Conservation (phyloP, 2,329 filamentous ascomycete species). For the Fusarium chaquense region DNA sequence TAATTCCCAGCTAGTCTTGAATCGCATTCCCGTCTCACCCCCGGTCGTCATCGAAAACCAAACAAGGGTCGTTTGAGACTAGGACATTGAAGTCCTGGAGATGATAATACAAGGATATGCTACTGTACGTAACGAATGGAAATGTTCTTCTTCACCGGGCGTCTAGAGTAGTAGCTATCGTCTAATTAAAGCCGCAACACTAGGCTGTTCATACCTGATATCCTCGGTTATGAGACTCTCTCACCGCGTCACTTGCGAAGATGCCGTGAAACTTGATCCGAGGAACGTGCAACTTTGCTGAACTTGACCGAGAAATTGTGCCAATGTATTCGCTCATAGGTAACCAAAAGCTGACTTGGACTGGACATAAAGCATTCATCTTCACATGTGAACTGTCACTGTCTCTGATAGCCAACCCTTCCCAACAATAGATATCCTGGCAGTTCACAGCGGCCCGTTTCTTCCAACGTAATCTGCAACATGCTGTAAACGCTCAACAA, state of each 20-base stretch:
- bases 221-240: slow-evolving; percentile 41
- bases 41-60: slow-evolving; percentile 31
- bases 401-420: slow-evolving; percentile 3
- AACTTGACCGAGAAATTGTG: background rate
- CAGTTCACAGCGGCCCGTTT: slow-evolving; percentile 10
- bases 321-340: slow-evolving; percentile 2
- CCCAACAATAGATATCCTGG: slow-evolving; percentile 28
- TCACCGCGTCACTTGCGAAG: slow-evolving; percentile 30
- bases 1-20: background rate
- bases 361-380: background rate
- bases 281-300: slow-evolving; percentile 1
- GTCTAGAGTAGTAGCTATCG: background rate
- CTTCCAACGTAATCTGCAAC: background rate
- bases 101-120: slow-evolving; percentile 30
- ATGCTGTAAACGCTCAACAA: slow-evolving; percentile 14
- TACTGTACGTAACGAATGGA: background rate
- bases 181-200: slow-evolving; percentile 33
- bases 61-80: slow-evolving; percentile 33
- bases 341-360: background rate
- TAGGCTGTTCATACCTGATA: slow-evolving; percentile 16
- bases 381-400: slow-evolving; percentile 35
- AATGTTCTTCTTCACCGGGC: slow-evolving; percentile 22
- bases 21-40: slow-evolving; percentile 14
- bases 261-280: slow-evolving; percentile 26
- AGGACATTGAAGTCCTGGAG: slow-evolving; percentile 41